Evolutionary conservation across 2,329 filamentous ascomycete genomes (phyloP), one percentile per base, ranked within the genome.

Genomic region (Akanthomyces lecanii): DNA sequence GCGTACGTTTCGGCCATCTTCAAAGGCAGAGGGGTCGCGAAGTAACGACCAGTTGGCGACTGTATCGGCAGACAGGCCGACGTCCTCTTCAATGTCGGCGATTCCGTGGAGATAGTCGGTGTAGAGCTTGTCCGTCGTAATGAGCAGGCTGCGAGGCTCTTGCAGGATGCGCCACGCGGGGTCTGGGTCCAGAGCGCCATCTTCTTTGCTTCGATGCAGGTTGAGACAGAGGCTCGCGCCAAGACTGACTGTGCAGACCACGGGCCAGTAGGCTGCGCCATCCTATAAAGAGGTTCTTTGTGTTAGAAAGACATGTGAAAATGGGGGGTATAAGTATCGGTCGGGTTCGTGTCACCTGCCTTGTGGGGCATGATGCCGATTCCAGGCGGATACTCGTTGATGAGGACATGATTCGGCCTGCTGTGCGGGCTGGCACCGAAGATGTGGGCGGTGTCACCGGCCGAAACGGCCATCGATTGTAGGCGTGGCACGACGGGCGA

Each of bases 291-390:
- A 38, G 1, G 30, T 30, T 45, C 1, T 25, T 38, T 23, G n/a
- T 23, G 48, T 61, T 33, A 42, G 44, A 44, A 33, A 33, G 36
- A 21, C 40, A 55, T 50, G 38, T 55, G 59, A 61, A 54, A 47
- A 30, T 40, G 40, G 30, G 33, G 40, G 50, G 25, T 25, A 11
- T 11, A 18, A 30, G n/a, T 48, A 18, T 36, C 12, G 38, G 23
- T 14, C 28, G 12, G 47, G 6, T 30, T n/a, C 25, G 50, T 61
- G 42, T 42, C 10, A 62, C 51, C 30, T 62, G 33, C 73, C 79
- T 97, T 95, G 74, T 98, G 94, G 53, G 93, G 88, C 91, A 97
- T 96, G 67, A 98, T 98, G n/a, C 94, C 94, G 66, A 97, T 85
- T 2, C 91, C 91, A 0, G 91, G 86, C 1, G 82, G 82, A 74